Percentiles rank a stretch among this genome's conserved stretches.
These are phyloP conservation scores for Xylariales sp. DNA, from an alignment of 2,329 filamentous ascomycete genomes.

Conservation along the genomic window DNA sequence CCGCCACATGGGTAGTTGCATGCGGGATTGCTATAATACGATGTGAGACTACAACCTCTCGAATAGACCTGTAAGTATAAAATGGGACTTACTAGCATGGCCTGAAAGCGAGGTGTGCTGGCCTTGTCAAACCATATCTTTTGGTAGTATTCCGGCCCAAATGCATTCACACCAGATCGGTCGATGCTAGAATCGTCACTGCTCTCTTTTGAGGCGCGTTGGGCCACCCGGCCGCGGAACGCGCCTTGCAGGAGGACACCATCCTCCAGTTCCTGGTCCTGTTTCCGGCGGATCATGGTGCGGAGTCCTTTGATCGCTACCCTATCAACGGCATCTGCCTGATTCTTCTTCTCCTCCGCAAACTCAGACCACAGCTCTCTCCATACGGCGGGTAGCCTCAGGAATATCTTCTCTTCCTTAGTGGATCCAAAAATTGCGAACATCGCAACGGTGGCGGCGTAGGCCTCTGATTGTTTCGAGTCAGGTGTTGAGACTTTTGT, in stretches of 20 bases:
- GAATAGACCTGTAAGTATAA: background rate
- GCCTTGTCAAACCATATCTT: conserved; percentile 71
- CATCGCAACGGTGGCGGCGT: conserved; percentile 81
- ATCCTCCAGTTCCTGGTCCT: conserved; percentile 76
- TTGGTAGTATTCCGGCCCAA: conserved; percentile 62
- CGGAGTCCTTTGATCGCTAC: conserved; percentile 74
- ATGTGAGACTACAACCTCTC: conserved; percentile 24
- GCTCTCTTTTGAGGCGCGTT: conserved; percentile 60
- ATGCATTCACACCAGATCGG: conserved; percentile 53
- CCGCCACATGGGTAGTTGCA: conserved; percentile 88
- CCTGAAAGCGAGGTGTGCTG: conserved; percentile 72
- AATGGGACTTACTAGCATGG: conserved; percentile 73
- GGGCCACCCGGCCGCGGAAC: conserved; percentile 71
- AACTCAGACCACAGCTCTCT: conserved; percentile 88
- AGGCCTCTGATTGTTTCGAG: conserved; percentile 85
- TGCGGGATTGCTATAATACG: conserved; percentile 65
- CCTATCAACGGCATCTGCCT: conserved; percentile 77
- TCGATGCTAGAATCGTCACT: conserved; percentile 62
- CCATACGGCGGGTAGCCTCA: conserved; percentile 83
- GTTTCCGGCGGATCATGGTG: conserved; percentile 73
- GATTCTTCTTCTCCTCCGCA: conserved; percentile 74
- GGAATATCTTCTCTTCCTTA: conserved; percentile 86
- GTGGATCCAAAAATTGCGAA: conserved; percentile 81
- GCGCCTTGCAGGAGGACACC: conserved; percentile 81
- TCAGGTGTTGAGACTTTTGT: conserved; percentile 78